Evolutionary conservation across 2,329 filamentous ascomycete species (phyloP).

Genomic region (Fusarium concolor): DNA sequence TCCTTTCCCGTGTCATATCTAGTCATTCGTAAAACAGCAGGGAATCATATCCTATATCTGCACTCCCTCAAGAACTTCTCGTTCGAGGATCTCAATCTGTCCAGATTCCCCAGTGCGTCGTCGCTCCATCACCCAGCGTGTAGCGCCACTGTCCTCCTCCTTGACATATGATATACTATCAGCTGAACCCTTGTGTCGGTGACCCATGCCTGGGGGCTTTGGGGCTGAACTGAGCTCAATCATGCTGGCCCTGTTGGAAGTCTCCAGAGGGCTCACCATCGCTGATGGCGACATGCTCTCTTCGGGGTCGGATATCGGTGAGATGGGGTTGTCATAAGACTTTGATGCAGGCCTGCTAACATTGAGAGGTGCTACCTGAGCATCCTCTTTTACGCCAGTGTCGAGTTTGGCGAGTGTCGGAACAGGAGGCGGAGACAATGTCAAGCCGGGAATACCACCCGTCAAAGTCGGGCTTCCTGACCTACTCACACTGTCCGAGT

Average conservation of each 20-base stretch:
- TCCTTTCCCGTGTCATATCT: slow-evolving; percentile 7
- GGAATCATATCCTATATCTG: slow-evolving; percentile 53
- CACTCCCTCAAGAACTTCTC: slow-evolving; percentile 71
- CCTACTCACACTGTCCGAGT: slow-evolving; percentile 60
- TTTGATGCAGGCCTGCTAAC: slow-evolving; percentile 20
- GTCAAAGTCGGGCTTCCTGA: slow-evolving; percentile 65
- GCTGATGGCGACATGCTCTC: slow-evolving; percentile 35
- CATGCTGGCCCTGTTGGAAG: slow-evolving; percentile 28
- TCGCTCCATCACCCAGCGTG: slow-evolving; percentile 77
- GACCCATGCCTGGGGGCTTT: slow-evolving; percentile 51
- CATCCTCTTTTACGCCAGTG: slow-evolving; percentile 22
- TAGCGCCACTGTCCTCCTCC: slow-evolving; percentile 69
- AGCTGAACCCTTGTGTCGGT: slow-evolving; percentile 66
- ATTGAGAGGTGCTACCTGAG: slow-evolving; percentile 18
- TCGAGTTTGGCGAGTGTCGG: slow-evolving; percentile 31
- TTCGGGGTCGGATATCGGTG: slow-evolving; percentile 34
- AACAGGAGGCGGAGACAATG: slow-evolving; percentile 43
- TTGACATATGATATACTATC: slow-evolving; percentile 79
- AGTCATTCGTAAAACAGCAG: slow-evolving; percentile 19
- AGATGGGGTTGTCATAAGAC: slow-evolving; percentile 30
- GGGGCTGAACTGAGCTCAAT: slow-evolving; percentile 20
- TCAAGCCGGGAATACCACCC: slow-evolving; percentile 52
- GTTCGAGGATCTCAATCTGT: slow-evolving; percentile 72
- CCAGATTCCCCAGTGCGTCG: slow-evolving; percentile 74
- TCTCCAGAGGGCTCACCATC: slow-evolving; percentile 39